Evolutionary conservation across 768 basidiomycete species (phyloP), one percentile per base, ranked within the genome.

Genomic region (Xerocomus potaroensis): DNA sequence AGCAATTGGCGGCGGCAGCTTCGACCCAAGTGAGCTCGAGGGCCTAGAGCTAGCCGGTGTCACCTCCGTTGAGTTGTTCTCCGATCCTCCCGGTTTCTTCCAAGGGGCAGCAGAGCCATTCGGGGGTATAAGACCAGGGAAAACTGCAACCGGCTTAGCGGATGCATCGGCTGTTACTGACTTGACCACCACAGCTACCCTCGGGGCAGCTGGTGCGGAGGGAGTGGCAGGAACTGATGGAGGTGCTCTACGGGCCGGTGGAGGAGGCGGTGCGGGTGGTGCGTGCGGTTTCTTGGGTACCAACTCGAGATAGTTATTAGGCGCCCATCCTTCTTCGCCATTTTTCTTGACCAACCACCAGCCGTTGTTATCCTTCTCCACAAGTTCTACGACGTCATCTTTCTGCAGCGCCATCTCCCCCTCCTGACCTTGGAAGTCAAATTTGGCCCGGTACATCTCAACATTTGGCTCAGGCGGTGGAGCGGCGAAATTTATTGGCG

Each of bases 291-390:
- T 81, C 18, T 79, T 79, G 15, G 83, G 82, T 5, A 85, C 78
- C 27, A 86, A 75, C 62, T 96, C 93, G 7, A 95, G 81, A 60
- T 93, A 96, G 65, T 91, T 93, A 55, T 85, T 83, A 2, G 96
- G 96, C 16, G 94, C 91, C 93, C 94, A 99, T 12, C 91, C 96
- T 62, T 97, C 92, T 15, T 71, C 68, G 3, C 78, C 78, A 43
- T 75, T 77, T 67, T 87, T 91, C 75, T 85, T 89, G 47, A 97
- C 86, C 26, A 96, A 75, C 95, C 96, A 98, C 96, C 96, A 99
- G 3, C 95, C 96, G 57, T 95, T 95, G 49, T 93, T 82, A 61
- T 86, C 84, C 64, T 96, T 92, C 71, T 95, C 85, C 26, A 93
- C 73, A 16, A 98, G 72, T 69, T 97, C 94, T 1, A 98, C 89